Evolutionary conservation across 2,329 filamentous ascomycete genomes (phyloP), one percentile per base, ranked within the genome.

Genomic region (Exophiala alcalophila): DNA sequence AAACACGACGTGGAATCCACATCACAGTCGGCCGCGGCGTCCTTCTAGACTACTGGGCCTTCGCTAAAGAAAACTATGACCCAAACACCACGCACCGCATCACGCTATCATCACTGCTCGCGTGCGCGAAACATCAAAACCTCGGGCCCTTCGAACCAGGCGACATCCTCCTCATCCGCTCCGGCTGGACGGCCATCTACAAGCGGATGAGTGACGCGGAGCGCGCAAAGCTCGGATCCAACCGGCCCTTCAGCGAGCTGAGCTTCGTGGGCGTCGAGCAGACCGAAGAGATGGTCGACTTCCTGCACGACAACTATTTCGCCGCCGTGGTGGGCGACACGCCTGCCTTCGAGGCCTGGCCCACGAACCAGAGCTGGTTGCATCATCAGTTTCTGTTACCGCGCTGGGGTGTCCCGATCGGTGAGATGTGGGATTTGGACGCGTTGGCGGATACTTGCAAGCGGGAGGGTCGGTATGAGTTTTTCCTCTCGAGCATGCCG

Each of bases 281-380:
- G 47, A 72, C 75, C 35, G 62, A 76, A 31, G 72, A 72, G 25
- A 72, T 80, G 3, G 64, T 77, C 3, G 72, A 76, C 40, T 86
- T 81, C 81, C 49, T 86, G 45, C 83, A 84, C 67, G 80, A 86
- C 57, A 76, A 73, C 51, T 79, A 81, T 34, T 85, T 87, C 52
- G 70, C 81, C 0, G 78, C 76, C 0, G 80, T 83, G 1, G 79
- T 73, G 0, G 78, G 79, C 0, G 83, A 87, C 57, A 65, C 72
- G 10, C 76, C 74, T 15, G 69, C 74, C 0, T 84, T 86, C 49
- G 83, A 86, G 64, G 71, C 73, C 0, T 76, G 78, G 61, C 79
- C 80, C 2, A 73, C 76, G 6, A 33, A 50, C 5, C 44, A 58
- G 18, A 56, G 58, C 23, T 26, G 49, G 15, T 49, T 68, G 44